Evolutionary conservation across 2,329 filamentous ascomycete species (phyloP).

Genomic region (Botrytis tulipae): DNA sequence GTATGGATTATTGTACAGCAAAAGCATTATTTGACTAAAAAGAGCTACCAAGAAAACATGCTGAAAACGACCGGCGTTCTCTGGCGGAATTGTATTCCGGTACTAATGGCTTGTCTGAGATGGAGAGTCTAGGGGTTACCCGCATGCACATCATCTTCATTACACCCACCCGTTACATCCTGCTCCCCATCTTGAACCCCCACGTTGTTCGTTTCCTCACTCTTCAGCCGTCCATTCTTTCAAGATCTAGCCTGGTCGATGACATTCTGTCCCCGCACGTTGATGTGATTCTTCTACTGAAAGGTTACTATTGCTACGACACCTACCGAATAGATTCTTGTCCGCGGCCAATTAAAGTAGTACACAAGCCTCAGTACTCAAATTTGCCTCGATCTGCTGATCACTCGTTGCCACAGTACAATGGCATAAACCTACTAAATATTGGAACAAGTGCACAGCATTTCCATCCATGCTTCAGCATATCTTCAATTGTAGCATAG

Average conservation of each 20-base stretch:
- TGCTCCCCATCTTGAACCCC: not conserved
- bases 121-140: not conserved
- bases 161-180: not conserved
- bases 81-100: not conserved
- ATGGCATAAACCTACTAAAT: not conserved
- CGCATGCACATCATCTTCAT: slow-evolving; percentile 3
- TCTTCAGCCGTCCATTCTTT: not conserved
- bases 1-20: not conserved
- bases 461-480: not conserved
- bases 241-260: slow-evolving; percentile 4
- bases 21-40: not conserved
- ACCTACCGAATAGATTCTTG: too few species aligned
- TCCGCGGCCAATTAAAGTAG: not conserved
- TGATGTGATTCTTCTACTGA: not conserved
- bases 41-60: not conserved
- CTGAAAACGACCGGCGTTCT: not conserved
- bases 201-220: not conserved
- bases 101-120: not conserved
- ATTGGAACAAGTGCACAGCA: not conserved
- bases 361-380: not conserved
- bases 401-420: not conserved
- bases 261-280: not conserved
- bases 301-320: not conserved
- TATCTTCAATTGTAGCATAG: not conserved
- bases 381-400: not conserved